Evolutionary conservation across 306 rosid species (phyloP).

Genomic region (Lablab purpureus): DNA sequence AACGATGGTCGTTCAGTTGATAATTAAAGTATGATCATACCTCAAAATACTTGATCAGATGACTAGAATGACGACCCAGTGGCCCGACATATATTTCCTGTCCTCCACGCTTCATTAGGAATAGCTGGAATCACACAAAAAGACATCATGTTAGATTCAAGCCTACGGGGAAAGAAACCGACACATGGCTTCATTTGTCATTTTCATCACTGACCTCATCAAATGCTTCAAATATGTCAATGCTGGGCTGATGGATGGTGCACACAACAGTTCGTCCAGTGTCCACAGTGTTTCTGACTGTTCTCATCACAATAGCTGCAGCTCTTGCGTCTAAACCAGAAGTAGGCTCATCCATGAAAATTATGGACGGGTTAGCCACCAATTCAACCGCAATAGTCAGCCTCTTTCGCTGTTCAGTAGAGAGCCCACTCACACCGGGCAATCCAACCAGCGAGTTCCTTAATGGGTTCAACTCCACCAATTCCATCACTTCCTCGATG

Average conservation of each 20-base stretch:
- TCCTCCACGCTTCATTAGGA: constrained; percentile 80
- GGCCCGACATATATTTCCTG: constrained; percentile 82
- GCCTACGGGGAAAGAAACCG: constrained; percentile 8
- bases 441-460: constrained; percentile 81
- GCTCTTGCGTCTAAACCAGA: constrained; percentile 95
- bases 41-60: constrained; percentile 67
- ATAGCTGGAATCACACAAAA: constrained; percentile 48
- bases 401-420: constrained; percentile 91
- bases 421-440: constrained; percentile 89
- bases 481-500: constrained; percentile 89
- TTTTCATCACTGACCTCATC: constrained; percentile 58
- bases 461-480: constrained; percentile 72
- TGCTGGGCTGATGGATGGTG: constrained; percentile 97
- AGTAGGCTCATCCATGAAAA: constrained; percentile 97
- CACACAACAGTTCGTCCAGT: constrained; percentile 92
- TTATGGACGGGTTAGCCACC: constrained; percentile 93
- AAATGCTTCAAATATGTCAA: constrained; percentile 83
- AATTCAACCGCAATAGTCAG: constrained; percentile 87
- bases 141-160: constrained; percentile 25
- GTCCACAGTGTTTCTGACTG: constrained; percentile 88
- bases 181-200: not conserved
- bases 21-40: constrained; percentile 31
- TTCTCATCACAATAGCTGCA: constrained; percentile 96
- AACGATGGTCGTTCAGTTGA: not conserved
- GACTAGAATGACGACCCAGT: constrained; percentile 69